phyloP scores from a whole-genome alignment of 306 rosid species.

The Vigna hirtella region DNA sequence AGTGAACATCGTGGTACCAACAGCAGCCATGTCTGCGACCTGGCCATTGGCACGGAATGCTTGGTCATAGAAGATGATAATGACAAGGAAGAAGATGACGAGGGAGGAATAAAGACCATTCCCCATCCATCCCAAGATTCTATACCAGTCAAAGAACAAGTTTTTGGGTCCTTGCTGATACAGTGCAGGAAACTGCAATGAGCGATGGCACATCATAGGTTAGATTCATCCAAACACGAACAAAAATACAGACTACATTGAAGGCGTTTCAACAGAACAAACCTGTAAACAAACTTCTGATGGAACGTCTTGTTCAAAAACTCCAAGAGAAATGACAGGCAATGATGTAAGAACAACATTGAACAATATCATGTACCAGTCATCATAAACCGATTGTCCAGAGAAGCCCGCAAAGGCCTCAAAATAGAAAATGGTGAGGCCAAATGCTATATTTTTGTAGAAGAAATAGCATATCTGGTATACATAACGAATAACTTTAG shows the following conservation, averaged over 20 bases:
- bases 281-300: slow-evolving; percentile 99
- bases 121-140: slow-evolving; percentile 97
- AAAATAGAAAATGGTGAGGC: slow-evolving; percentile 94
- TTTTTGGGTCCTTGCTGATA: slow-evolving; percentile 96
- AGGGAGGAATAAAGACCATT: slow-evolving; percentile 89
- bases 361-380: slow-evolving; percentile 94
- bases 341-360: slow-evolving; percentile 94
- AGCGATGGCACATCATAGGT: slow-evolving; percentile 21
- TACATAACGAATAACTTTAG: slow-evolving; percentile 38
- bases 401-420: slow-evolving; percentile 94
- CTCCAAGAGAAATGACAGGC: slow-evolving; percentile 99
- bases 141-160: slow-evolving; percentile 90
- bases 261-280: slow-evolving; percentile 45
- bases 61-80: slow-evolving; percentile 80
- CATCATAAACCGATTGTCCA: slow-evolving; percentile 95
- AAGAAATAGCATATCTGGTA: slow-evolving; percentile 97
- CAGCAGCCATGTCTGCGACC: slow-evolving; percentile 83
- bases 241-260: slow-evolving; percentile 9
- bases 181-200: slow-evolving; percentile 87
- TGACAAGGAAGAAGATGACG: slow-evolving; percentile 74
- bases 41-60: slow-evolving; percentile 85
- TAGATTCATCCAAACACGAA: slow-evolving; percentile 34
- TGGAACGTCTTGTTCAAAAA: slow-evolving; percentile 96
- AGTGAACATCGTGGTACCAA: slow-evolving; percentile 94
- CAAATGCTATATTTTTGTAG: slow-evolving; percentile 99